Base-by-base conservation (phyloP, 192 early-diverging fungal species). In the Spizellomyces punctatus region DNA sequence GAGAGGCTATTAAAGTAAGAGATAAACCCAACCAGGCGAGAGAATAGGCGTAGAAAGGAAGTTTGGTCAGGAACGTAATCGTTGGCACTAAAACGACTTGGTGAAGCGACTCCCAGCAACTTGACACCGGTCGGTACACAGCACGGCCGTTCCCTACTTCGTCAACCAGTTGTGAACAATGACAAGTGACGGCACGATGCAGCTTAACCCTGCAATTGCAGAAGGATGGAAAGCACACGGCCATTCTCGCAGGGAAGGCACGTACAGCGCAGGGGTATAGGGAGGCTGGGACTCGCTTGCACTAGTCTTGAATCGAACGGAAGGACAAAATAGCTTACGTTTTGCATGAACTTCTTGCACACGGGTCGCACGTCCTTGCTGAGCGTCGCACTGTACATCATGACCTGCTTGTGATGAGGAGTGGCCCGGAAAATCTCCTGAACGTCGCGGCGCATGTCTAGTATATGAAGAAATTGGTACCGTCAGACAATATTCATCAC, bases 341-440 rank as follows among this genome's bases (percentile, higher is more conserved):
- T 90, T 71, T 95, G 92, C 96, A 98, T 98, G 73, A 98, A 98
- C 84, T 94, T 95, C 71, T 95, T 95, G 93, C 95, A 96, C 43
- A 97, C 86, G 0, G 90, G 89, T 36, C 93, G 89, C 66, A 94
- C 91, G 64, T 97, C 95, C 84, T 96, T 94, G 85, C 85, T 89
- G 62, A 98, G 81, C 43, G 96, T 98, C 6, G 96, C 96, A 56
- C 89, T 92, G 83, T 94, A 98, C 96, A 98, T 98, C 90, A 98
- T 94, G 54, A 98, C 96, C 79, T 98, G 96, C 87, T 98, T 98
- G 83, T 91, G 89, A 84, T 95, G 95, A 27, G 95, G 95, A 3
- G 95, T 97, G 14, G 91, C 83, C 42, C 89, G 82, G 91, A 98
- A 98, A 63, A 98, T 97, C 36, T 96, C 93, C 76, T 98, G 96